Conservation (phyloP, 495 filamentous ascomycete genomes). For the Wilcoxina mikolae region DNA sequence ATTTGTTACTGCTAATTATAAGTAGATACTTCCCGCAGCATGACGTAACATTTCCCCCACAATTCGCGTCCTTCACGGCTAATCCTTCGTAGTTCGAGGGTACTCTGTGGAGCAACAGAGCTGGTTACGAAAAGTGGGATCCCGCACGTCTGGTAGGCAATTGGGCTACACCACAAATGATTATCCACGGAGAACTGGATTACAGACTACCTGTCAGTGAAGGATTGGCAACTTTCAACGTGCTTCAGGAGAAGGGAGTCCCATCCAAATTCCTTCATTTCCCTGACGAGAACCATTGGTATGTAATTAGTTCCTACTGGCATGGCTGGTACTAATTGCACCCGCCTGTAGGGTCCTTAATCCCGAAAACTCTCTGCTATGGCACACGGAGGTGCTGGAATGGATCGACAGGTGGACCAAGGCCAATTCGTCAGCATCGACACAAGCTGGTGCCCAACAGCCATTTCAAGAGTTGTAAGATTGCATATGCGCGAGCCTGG, state of each 20-base stretch:
- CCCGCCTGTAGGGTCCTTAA: constrained; percentile 57
- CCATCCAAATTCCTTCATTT: constrained; percentile 65
- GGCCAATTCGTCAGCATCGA: too few species aligned
- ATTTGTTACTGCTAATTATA: too few species aligned
- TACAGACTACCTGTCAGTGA: constrained; percentile 79
- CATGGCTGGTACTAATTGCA: neutral
- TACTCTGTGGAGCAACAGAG: constrained; percentile 53
- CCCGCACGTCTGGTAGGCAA: constrained; percentile 47
- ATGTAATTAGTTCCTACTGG: neutral
- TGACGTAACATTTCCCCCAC: constrained; percentile 34
- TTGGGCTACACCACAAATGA: constrained; percentile 69
- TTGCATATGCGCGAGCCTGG: too few species aligned
- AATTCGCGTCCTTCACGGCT: neutral
- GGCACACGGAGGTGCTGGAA: constrained; percentile 73
- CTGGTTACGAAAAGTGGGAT: constrained; percentile 67
- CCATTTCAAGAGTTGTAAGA: too few species aligned
- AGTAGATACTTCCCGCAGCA: constrained; percentile 73
- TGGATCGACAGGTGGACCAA: constrained; percentile 63
- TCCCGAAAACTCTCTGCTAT: constrained; percentile 76
- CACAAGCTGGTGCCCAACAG: too few species aligned
- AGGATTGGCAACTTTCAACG: constrained; percentile 75
- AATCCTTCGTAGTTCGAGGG: constrained; percentile 41
- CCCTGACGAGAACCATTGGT: constrained; percentile 66
- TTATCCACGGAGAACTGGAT: constrained; percentile 85
- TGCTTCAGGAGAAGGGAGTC: constrained; percentile 56